phyloP scores from a whole-genome alignment of 169 alveolate genomes.

The Eimeria acervulina region DNA sequence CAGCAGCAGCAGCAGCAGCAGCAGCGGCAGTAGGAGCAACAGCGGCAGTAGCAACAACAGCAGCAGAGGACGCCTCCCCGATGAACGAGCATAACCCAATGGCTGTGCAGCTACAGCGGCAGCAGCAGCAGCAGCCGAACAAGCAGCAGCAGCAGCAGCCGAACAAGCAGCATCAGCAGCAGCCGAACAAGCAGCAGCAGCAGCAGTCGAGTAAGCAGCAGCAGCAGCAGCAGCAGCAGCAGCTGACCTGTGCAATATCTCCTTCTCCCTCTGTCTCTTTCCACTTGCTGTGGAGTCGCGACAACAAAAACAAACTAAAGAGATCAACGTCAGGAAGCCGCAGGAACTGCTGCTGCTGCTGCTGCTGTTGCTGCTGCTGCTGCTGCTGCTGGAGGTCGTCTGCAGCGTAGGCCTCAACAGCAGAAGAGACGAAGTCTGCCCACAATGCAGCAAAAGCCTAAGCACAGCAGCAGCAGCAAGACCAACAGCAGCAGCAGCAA shows the following conservation, averaged over 20 bases:
- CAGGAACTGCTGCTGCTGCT: constrained; percentile 48
- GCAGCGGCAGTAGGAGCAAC: not conserved
- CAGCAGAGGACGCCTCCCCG: not conserved
- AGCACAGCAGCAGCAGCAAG: too few relatives aligned
- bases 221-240: constrained; percentile 24
- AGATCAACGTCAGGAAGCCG: constrained; percentile 23
- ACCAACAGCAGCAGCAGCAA: too few relatives aligned
- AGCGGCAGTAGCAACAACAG: not conserved
- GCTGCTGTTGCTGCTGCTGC: constrained; percentile 32
- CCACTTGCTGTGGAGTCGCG: constrained; percentile 29
- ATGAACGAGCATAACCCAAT: not conserved
- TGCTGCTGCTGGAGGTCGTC: constrained; percentile 30
- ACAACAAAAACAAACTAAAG: constrained; percentile 3
- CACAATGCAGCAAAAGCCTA: constrained; percentile 16
- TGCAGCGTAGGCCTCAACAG: constrained; percentile 24
- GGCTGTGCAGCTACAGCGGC: not conserved
- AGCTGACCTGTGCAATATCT: constrained; percentile 13
- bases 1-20: constrained; percentile 10
- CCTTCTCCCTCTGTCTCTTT: constrained; percentile 11
- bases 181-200: too few relatives aligned
- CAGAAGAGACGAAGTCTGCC: constrained; percentile 1
- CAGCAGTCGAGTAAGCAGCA: not conserved
- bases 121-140: too few relatives aligned
- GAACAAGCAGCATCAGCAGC: too few relatives aligned
- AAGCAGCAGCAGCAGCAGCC: too few relatives aligned